phyloP scores from a whole-genome alignment of 768 basidiomycete genomes.

The Rhizopogon vinicolor region DNA sequence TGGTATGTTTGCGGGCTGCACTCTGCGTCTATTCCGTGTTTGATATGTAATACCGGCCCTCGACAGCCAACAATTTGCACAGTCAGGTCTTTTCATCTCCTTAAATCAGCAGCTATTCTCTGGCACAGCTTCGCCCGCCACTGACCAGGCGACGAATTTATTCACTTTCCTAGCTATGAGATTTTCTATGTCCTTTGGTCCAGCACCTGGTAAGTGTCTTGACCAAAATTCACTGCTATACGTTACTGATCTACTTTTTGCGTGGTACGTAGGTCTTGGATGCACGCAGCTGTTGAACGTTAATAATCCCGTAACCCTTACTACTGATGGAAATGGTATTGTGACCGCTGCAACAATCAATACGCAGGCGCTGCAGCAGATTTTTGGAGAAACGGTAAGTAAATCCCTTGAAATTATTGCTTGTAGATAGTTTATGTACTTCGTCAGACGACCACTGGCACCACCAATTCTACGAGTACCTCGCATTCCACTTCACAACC shows the following conservation, averaged over 20 bases:
- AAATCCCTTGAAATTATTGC: neutral
- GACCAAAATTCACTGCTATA: neutral
- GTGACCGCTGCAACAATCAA: conserved; percentile 23
- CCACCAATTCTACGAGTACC: neutral
- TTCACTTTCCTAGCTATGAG: conserved; percentile 27
- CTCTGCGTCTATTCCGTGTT: too few relatives aligned
- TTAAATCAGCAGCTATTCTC: conserved; percentile 15
- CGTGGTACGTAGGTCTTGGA: conserved; percentile 14
- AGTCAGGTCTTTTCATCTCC: conserved; percentile 19
- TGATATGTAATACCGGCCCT: neutral
- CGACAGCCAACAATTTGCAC: conserved; percentile 16
- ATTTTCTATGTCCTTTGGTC: conserved; percentile 19
- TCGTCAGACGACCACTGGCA: neutral
- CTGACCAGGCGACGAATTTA: conserved; percentile 15
- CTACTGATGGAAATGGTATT: conserved; percentile 20
- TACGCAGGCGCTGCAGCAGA: conserved; percentile 14
- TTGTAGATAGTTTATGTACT: neutral
- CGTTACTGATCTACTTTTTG: neutral
- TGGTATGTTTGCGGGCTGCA: conserved; percentile 8
- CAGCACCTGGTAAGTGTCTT: conserved; percentile 15
- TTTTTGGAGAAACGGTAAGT: conserved; percentile 4
- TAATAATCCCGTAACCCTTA: conserved; percentile 17
- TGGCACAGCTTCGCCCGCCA: conserved; percentile 16
- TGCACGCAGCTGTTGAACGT: conserved; percentile 18
- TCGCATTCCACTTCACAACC: neutral